These are phyloP conservation scores for Trametes cubensis DNA, from an alignment of 768 basidiomycete genomes.

Conservation along the genomic window DNA sequence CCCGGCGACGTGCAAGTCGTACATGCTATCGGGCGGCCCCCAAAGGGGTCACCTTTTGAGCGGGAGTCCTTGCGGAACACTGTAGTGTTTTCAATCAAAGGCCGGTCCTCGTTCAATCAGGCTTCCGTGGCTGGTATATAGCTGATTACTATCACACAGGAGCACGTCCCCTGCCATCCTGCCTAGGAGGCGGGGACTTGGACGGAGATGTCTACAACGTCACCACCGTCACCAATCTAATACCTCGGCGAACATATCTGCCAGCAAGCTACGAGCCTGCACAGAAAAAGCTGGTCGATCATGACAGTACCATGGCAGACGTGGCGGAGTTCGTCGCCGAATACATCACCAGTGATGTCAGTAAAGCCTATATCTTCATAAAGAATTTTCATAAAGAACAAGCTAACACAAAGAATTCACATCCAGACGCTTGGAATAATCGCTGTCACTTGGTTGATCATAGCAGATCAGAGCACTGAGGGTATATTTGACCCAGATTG, in stretches of 20 bases:
- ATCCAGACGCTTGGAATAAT: constrained; percentile 62
- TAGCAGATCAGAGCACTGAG: constrained; percentile 55
- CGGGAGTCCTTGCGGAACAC: constrained; percentile 59
- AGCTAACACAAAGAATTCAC: not conserved
- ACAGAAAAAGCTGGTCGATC: constrained; percentile 45
- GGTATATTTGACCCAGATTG: constrained; percentile 58
- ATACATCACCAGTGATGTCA: constrained; percentile 66
- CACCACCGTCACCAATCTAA: constrained; percentile 31
- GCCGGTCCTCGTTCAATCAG: constrained; percentile 34
- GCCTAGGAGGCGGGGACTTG: constrained; percentile 68
- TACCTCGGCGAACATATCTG: constrained; percentile 27
- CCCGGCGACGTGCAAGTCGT: constrained; percentile 70
- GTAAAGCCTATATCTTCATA: constrained; percentile 20
- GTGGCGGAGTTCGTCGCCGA: constrained; percentile 72
- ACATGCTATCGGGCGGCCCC: constrained; percentile 61
- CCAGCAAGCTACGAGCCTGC: constrained; percentile 58
- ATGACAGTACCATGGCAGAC: constrained; percentile 59
- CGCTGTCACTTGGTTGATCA: constrained; percentile 63
- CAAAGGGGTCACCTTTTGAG: constrained; percentile 52
- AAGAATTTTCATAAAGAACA: too few species aligned
- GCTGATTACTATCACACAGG: constrained; percentile 41
- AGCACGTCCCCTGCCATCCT: constrained; percentile 59
- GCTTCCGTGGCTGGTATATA: not conserved
- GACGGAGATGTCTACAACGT: constrained; percentile 46
- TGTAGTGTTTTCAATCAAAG: constrained; percentile 64